Base-by-base conservation (phyloP, 495 filamentous ascomycete species). In the Clavariopsis aquatica region DNA sequence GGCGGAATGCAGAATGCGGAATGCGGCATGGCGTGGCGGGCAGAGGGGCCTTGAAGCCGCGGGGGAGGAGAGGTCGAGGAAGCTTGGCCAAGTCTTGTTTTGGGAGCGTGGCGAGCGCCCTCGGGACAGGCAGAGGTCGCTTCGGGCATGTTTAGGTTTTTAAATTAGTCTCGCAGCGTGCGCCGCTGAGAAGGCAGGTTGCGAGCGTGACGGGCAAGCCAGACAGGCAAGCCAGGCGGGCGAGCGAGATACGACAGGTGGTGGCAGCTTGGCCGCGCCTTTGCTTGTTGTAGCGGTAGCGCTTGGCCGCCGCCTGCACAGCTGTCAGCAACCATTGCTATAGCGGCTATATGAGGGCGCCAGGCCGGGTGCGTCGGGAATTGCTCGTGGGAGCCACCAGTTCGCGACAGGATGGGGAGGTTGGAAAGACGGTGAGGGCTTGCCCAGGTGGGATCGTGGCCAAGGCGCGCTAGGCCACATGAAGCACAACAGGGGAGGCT, bases 21-120 rank as follows among this genome's bases (percentile, higher is more conserved):
- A 49, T 23, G 20, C 20, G 47, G 47, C 47, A 27, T 49, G 24
- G 47, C 7, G 47, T 22, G 47, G 47, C 47, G 47, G 47, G n/a
- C 9, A 10, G 47, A 49, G 47, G 47, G 28, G 27, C 27, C 38
- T 43, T 9, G 38, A 43, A 15, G 38, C 38, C 38, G 38, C 7
- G 8, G 27, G 12, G 19, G 52, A 34, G 4, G 23, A 22, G 52
- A 31, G 36, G 22, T 28, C 10, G 46, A 7, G 24, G 45, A 60
- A 52, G 57, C 57, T 60, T 60, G 57, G 57, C 57, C 31, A 29
- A 38, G n/a, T 60, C 45, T 60, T 52, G 31, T 34, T 52, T 60
- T 22, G 20, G 19, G 20, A 22, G 20, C 24, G 47, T 27, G 20
- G 24, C 47, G 19, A 47, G 55, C 55, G 36, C 3, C 6, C 13